Evolutionary conservation across 768 basidiomycete genomes (phyloP), one percentile per base, ranked within the genome.

Genomic region (Flagelloscypha sp.): DNA sequence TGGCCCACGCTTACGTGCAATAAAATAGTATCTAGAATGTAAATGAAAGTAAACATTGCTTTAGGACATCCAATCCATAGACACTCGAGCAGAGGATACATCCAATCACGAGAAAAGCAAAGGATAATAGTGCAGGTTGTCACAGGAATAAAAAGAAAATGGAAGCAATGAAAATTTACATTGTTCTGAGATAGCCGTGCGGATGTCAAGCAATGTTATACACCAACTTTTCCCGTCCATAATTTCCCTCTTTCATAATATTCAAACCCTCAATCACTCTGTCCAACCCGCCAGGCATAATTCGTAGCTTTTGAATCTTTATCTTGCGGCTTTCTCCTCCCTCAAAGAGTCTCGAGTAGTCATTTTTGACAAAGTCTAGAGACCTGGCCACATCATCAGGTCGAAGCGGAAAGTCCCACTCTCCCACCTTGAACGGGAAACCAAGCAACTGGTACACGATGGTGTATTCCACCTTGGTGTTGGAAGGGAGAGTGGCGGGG

Each of bases 181-280:
- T n/a, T n/a, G n/a, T n/a, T n/a, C n/a, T n/a, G n/a, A n/a, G n/a
- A n/a, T n/a, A n/a, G n/a, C n/a, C n/a, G n/a, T n/a, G n/a, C n/a
- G n/a, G n/a, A n/a, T n/a, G n/a, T n/a, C n/a, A 27, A 27, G 25
- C 25, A 27, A 27, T 9, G 25, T 27, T 27, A 27, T 27, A 27
- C 25, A 27, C 25, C 25, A 27, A 27, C 25, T 27, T 27, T 13
- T 27, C 25, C 25, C 25, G 25, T 13, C 25, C 25, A 27, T 27
- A 27, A 9, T 9, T 13, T 9, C 25, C 25, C 25, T 27, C 25
- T 13, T 27, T 27, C 25, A 27, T 27, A 27, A 27, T 27, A 9
- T 27, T 13, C 25, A 27, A 13, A 27, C 25, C 25, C 13, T 27
- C 25, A 9, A 27, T 13, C 9, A 27, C 25, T 9, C 25, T 27